phyloP scores from a whole-genome alignment of 1,139 yeast genomes.

The Candida buenavistaensis region DNA sequence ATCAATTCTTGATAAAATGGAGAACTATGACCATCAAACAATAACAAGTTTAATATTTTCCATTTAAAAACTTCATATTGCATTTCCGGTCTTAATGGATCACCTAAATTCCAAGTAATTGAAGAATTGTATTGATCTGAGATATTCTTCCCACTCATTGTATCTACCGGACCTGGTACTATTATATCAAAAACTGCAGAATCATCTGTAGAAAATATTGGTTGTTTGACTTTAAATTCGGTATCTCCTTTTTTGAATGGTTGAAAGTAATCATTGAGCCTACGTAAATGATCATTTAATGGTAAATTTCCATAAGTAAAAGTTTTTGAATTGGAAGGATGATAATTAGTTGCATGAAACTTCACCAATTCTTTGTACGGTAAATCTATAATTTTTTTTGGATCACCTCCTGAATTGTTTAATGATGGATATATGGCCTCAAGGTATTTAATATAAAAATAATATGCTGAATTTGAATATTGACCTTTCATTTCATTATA shows the following conservation, averaged over 20 bases:
- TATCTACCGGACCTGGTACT: constrained; percentile 77
- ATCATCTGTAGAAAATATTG: constrained; percentile 22
- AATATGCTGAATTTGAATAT: constrained; percentile 83
- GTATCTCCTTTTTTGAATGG: constrained; percentile 52
- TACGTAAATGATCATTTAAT: constrained; percentile 58
- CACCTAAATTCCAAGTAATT: constrained; percentile 83
- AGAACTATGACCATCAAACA: constrained; percentile 91
- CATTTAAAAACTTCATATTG: constrained; percentile 69
- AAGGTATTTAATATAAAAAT: constrained; percentile 81
- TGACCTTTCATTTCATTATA: constrained; percentile 99
- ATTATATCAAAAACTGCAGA: constrained; percentile 23
- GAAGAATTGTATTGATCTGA: constrained; percentile 77
- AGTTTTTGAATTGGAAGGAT: constrained; percentile 86
- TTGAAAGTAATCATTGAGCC: constrained; percentile 52
- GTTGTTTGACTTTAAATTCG: constrained; percentile 25
- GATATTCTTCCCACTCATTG: constrained; percentile 62
- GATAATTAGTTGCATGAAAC: constrained; percentile 75
- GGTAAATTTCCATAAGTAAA: constrained; percentile 86
- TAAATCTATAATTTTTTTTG: constrained; percentile 71
- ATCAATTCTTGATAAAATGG: constrained; percentile 83
- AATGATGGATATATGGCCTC: constrained; percentile 83
- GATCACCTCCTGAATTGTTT: constrained; percentile 95
- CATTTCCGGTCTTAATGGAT: constrained; percentile 55
- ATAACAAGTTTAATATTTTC: constrained; percentile 67
- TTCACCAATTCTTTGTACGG: constrained; percentile 72